A percentile compares a stretch with the other conserved stretches of the same genome.
These are phyloP conservation scores for Fraxinus paxiana DNA, from an alignment of 305 asterid species.

Conservation along the genomic window DNA sequence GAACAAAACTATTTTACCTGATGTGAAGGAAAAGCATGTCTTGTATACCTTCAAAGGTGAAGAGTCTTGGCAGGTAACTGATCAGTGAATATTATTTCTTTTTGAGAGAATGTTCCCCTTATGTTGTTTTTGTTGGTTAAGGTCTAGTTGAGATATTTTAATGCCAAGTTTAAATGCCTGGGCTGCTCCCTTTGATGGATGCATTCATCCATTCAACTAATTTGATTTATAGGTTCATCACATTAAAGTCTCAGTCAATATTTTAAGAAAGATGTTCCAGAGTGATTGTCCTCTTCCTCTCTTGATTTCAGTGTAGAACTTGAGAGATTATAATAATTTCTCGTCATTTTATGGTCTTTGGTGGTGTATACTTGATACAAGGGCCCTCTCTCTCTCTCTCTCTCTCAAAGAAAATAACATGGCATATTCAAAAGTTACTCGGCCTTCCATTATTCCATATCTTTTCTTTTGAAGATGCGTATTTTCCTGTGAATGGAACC, in stretches of 20 bases:
- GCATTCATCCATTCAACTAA: not conserved
- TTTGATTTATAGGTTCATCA: not conserved
- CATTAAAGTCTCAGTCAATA: not conserved
- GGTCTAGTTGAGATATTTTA: not conserved
- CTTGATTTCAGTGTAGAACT: not conserved
- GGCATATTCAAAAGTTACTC: not conserved
- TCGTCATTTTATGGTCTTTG: not conserved
- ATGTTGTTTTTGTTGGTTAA: not conserved
- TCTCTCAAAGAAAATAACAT: not conserved
- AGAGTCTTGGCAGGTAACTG: constrained; percentile 94
- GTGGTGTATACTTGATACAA: not conserved
- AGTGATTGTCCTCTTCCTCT: not conserved
- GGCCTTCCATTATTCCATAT: not conserved
- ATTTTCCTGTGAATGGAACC: not conserved
- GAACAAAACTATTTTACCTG: constrained; percentile 56
- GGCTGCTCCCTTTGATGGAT: not conserved
- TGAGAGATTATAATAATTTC: not conserved
- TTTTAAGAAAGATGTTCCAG: not conserved
- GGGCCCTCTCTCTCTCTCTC: not conserved
- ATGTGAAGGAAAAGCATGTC: constrained; percentile 57
- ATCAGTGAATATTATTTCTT: not conserved
- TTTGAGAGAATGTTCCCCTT: not conserved
- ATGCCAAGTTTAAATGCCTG: not conserved
- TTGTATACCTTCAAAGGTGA: constrained; percentile 66
- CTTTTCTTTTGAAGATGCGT: not conserved